Evolutionary conservation across 1,284 basidiomycete species (phyloP).

Genomic region (Sporisorium sorghi): DNA sequence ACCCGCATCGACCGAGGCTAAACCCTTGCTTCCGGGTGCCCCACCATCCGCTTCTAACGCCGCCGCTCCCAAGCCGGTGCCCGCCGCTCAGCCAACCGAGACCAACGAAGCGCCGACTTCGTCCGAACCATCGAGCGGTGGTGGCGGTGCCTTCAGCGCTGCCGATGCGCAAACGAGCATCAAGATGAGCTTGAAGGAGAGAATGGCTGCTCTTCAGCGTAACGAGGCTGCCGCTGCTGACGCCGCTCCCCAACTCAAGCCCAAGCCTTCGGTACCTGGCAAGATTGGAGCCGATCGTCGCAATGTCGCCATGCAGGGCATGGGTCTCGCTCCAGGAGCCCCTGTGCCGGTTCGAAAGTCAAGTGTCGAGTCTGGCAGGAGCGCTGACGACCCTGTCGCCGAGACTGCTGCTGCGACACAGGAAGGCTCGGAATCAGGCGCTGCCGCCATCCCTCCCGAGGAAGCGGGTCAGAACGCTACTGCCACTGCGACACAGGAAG

Average conservation of each 20-base stretch:
- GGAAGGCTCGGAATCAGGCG: conserved; percentile 1
- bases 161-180: conserved; percentile 67
- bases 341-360: conserved; percentile 23
- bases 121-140: conserved; percentile 17
- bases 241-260: conserved; percentile 40
- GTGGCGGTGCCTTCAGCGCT: conserved; percentile 53
- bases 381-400: conserved; percentile 1
- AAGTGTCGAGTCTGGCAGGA: conserved; percentile 16
- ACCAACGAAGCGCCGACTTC: conserved; percentile 18
- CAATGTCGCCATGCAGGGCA: conserved; percentile 51
- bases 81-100: conserved; percentile 7
- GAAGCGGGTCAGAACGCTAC: conserved; percentile 1
- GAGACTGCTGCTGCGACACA: conserved; percentile 2
- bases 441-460: not conserved
- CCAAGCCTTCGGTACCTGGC: conserved; percentile 42
- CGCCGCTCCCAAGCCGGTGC: conserved; percentile 14
- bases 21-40: conserved; percentile 58
- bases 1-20: conserved; percentile 43
- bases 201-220: conserved; percentile 68
- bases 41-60: conserved; percentile 26
- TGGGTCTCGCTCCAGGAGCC: conserved; percentile 45
- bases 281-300: conserved; percentile 48
- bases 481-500: conserved; percentile 13
- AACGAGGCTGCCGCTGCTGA: conserved; percentile 43
- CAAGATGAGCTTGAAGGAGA: conserved; percentile 67